Base-by-base conservation (phyloP, 192 early-diverging fungal species). In the Rhizoclosmatium globosum region DNA sequence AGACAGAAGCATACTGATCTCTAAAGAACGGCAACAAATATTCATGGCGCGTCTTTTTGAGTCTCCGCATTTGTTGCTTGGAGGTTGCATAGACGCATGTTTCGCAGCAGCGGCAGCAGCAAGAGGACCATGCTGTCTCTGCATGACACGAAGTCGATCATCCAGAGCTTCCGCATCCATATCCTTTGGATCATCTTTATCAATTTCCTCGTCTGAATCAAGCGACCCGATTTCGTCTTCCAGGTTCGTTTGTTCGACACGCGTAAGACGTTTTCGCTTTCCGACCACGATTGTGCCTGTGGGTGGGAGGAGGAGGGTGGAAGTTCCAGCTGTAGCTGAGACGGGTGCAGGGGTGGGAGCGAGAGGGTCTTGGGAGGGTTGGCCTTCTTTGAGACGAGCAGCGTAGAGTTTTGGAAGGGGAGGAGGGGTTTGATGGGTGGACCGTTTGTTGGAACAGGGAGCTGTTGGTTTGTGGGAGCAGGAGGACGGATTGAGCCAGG, bases 1-100 rank as follows among this genome's bases (percentile, higher is more conserved):
- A 23, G 4, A 74, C 43, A 4, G 53, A 43, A 11, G 84, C 81
- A 3, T 78, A n/a, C 38, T 19, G 45, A 43, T 79, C 77, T n/a
- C 77, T 67, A 44, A 71, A 79, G 47, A n/a, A 58, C 21, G 77
- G 68, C 23, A 79, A 62, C 69, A 62, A 44, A 45, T 79, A 79
- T 21, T 79, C 77, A 46, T 79, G 77, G 4, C 47, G 13, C 45
- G 68, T 71, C 19, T 42, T 71, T 47, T 43, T 56, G 11, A 72
- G 9, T 9, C 71, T 2, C 2, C 71, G 48, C 45, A 50, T 50
- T 11, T 15, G 57, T 39, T 53, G 57, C 53, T 53, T 59, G 13
- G 9, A 31, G 17, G 21, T 9, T 13, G 11, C 17, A 15, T 58
- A 9, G 71, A 53, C 3, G 3, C 38, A 3, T 19, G 15, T 19